These are phyloP conservation scores for Tillandsia leiboldiana DNA, from an alignment of 176 grass and related monocot genomes.

Conservation along the genomic window DNA sequence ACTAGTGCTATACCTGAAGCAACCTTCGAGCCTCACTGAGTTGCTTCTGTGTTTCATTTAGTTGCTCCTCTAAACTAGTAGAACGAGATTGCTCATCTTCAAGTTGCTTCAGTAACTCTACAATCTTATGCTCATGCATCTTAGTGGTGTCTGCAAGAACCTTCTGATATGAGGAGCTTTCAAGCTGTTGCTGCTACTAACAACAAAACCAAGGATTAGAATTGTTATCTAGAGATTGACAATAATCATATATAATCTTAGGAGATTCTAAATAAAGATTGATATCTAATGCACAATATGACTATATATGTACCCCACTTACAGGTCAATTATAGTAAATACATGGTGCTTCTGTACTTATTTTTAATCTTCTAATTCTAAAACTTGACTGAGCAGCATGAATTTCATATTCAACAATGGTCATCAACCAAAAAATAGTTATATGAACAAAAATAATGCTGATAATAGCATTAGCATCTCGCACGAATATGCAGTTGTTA, in stretches of 20 bases:
- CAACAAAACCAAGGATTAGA: slow-evolving; percentile 22
- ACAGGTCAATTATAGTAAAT: background rate
- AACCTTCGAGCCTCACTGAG: slow-evolving; percentile 45
- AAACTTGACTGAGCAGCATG: too few species aligned
- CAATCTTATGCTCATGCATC: slow-evolving; percentile 53
- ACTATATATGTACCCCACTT: background rate
- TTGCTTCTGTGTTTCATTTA: slow-evolving; percentile 33
- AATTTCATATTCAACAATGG: too few species aligned
- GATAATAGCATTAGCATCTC: too few species aligned
- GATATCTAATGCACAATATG: background rate
- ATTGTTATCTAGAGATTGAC: slow-evolving; percentile 6
- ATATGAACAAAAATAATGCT: too few species aligned
- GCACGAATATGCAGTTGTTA: too few species aligned
- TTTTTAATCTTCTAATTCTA: too few species aligned
- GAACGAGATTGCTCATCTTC: slow-evolving; percentile 51
- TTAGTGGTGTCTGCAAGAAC: slow-evolving; percentile 41
- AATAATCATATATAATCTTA: background rate
- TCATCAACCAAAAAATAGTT: too few species aligned
- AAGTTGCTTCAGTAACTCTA: slow-evolving; percentile 39
- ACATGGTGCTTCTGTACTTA: too few species aligned
- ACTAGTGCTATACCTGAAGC: slow-evolving; percentile 43
- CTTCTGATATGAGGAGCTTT: slow-evolving; percentile 43
- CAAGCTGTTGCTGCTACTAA: slow-evolving; percentile 76
- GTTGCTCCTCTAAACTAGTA: slow-evolving; percentile 34
- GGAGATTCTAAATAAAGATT: background rate